These are phyloP conservation scores for Melanogaster broomeanus DNA, from an alignment of 768 basidiomycete species.

Conservation along the genomic window DNA sequence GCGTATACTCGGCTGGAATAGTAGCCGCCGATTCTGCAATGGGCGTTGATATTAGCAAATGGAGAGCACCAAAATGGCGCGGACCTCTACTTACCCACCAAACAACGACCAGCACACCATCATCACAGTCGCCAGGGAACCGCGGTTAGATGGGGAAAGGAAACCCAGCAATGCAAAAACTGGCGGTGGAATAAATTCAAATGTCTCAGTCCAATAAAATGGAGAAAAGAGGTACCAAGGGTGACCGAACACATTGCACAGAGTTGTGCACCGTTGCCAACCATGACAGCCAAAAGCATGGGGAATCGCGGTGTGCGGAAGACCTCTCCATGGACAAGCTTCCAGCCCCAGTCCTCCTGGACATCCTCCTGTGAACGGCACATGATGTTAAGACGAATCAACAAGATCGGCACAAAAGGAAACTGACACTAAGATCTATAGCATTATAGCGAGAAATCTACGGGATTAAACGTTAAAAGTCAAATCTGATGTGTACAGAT, in stretches of 20 bases:
- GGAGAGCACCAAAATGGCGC: not conserved
- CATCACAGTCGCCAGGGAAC: slow-evolving; percentile 76
- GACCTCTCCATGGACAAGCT: slow-evolving; percentile 94
- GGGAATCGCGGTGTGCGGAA: slow-evolving; percentile 83
- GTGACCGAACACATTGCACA: slow-evolving; percentile 88
- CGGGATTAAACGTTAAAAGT: not conserved
- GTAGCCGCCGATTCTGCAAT: slow-evolving; percentile 80
- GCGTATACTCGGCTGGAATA: slow-evolving; percentile 80
- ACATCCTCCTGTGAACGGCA: slow-evolving; percentile 74
- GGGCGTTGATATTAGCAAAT: not conserved
- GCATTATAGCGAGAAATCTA: slow-evolving; percentile 76
- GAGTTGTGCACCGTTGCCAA: slow-evolving; percentile 67
- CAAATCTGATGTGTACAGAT: not conserved
- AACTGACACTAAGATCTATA: slow-evolving; percentile 80
- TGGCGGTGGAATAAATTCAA: slow-evolving; percentile 29
- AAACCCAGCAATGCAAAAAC: slow-evolving; percentile 93
- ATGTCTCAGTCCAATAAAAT: not conserved
- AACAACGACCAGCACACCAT: slow-evolving; percentile 89
- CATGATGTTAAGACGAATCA: not conserved
- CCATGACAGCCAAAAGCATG: slow-evolving; percentile 77
- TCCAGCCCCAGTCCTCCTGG: slow-evolving; percentile 99
- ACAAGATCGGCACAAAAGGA: not conserved
- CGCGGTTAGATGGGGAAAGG: slow-evolving; percentile 93
- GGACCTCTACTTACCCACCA: slow-evolving; percentile 56
- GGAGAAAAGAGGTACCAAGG: slow-evolving; percentile 51